Conservation (phyloP, 2,329 filamentous ascomycete genomes). For the Aspergillus tubingensis region DNA sequence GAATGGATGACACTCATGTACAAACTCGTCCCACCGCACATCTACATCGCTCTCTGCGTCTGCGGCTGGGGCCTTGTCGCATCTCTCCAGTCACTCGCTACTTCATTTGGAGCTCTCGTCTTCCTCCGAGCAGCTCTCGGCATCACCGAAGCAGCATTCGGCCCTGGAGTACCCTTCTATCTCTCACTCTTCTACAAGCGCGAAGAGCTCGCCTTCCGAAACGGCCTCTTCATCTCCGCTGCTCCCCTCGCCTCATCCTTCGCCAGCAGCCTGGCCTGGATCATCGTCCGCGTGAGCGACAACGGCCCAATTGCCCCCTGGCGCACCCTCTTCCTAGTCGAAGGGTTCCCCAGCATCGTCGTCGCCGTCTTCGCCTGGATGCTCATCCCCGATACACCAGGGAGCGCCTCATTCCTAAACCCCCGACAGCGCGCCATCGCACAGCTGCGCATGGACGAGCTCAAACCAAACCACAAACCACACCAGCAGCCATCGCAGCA, state of each 20-base stretch:
- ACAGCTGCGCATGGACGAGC: slow-evolving; percentile 63
- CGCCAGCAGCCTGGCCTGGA: slow-evolving; percentile 74
- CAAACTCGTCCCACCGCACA: slow-evolving; percentile 60
- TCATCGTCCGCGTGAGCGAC: slow-evolving; percentile 70
- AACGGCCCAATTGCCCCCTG: slow-evolving; percentile 73
- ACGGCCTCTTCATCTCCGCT: slow-evolving; percentile 81
- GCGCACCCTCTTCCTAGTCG: slow-evolving; percentile 81
- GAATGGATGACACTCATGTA: slow-evolving; percentile 69
- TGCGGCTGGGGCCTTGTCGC: slow-evolving; percentile 77
- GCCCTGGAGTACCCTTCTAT: slow-evolving; percentile 65
- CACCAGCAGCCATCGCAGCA: slow-evolving; percentile 10
- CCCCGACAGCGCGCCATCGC: slow-evolving; percentile 69
- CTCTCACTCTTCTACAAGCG: slow-evolving; percentile 64
- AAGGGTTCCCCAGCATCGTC: slow-evolving; percentile 81
- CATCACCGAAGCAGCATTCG: slow-evolving; percentile 63
- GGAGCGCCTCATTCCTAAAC: slow-evolving; percentile 64
- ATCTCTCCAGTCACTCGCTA: slow-evolving; percentile 69
- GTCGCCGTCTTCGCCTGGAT: slow-evolving; percentile 73
- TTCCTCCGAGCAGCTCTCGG: slow-evolving; percentile 50
- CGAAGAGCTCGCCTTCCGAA: slow-evolving; percentile 78
- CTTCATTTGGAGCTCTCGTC: slow-evolving; percentile 61
- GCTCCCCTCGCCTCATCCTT: slow-evolving; percentile 65
- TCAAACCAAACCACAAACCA: slow-evolving; percentile 38
- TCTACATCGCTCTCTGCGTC: slow-evolving; percentile 64
- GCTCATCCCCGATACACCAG: slow-evolving; percentile 74